Conservation (phyloP, 1,284 basidiomycete genomes). For the Kalmanozyma brasiliensis region DNA sequence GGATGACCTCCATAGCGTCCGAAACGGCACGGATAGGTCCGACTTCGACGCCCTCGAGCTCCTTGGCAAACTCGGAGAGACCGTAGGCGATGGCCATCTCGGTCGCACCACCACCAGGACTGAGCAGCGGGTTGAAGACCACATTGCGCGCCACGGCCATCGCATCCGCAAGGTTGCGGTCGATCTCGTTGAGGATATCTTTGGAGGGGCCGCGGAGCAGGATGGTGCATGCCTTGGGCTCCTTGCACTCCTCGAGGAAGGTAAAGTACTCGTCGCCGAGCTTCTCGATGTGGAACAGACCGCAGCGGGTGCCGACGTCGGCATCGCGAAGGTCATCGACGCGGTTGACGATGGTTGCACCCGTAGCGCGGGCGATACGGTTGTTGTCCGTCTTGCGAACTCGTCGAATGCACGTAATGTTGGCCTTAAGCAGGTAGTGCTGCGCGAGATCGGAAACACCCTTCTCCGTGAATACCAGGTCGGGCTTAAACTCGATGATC, state of each 20-base stretch:
- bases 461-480: constrained; percentile 96
- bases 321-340: constrained; percentile 91
- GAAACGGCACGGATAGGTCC: constrained; percentile 91
- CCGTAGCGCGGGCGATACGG: constrained; percentile 92
- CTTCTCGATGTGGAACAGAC: constrained; percentile 95
- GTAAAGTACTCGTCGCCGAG: constrained; percentile 98
- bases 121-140: constrained; percentile 90
- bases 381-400: constrained; percentile 99
- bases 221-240: constrained; percentile 98
- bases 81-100: constrained; percentile 97
- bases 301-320: constrained; percentile 92
- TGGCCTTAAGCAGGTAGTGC: constrained; percentile 86
- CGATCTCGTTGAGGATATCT: constrained; percentile 97
- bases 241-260: constrained; percentile 89
- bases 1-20: constrained; percentile 97
- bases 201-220: constrained; percentile 97
- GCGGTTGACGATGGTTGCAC: constrained; percentile 95
- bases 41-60: constrained; percentile 79
- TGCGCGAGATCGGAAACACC: constrained; percentile 94
- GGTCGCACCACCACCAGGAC: constrained; percentile 93
- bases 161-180: constrained; percentile 95
- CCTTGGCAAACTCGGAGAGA: constrained; percentile 82
- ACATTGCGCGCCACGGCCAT: constrained; percentile 98
- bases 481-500: constrained; percentile 92
- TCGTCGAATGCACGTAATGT: constrained; percentile 90